Percentiles rank a stretch among this genome's conserved stretches.
Evolutionary conservation across 768 basidiomycete genomes (phyloP).

Genomic region (Suillus hirtellus): DNA sequence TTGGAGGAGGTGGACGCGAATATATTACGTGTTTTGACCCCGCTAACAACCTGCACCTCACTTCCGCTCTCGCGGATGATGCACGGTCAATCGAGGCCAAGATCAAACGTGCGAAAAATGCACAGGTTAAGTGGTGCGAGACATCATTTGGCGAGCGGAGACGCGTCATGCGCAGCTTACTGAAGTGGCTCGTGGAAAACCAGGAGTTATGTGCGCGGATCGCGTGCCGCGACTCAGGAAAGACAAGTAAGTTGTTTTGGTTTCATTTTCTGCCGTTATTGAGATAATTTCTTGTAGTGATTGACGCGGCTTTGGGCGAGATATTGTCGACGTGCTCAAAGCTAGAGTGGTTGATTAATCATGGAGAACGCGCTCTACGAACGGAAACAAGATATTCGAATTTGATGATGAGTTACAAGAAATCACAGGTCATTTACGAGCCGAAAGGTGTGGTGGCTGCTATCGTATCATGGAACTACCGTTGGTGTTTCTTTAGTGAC

Average conservation of each 20-base stretch:
- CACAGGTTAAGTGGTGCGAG: constrained; percentile 72
- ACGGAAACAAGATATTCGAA: constrained; percentile 73
- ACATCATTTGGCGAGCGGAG: constrained; percentile 79
- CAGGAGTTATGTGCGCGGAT: constrained; percentile 84
- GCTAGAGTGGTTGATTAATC: constrained; percentile 85
- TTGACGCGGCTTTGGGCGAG: constrained; percentile 94
- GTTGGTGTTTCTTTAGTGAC: constrained; percentile 40
- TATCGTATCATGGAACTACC: constrained; percentile 95
- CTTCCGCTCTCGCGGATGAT: constrained; percentile 75
- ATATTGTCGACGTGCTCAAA: constrained; percentile 94
- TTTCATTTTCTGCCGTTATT: constrained; percentile 6
- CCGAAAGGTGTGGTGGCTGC: constrained; percentile 92
- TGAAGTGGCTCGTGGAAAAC: constrained; percentile 92
- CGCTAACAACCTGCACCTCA: constrained; percentile 80
- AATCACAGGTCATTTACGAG: constrained; percentile 78
- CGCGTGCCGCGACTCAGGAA: constrained; percentile 92
- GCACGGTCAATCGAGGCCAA: constrained; percentile 70
- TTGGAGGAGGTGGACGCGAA: constrained; percentile 46
- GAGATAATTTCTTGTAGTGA: constrained; percentile 47
- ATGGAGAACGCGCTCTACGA: constrained; percentile 76
- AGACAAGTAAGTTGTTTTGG: constrained; percentile 60
- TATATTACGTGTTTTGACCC: constrained; percentile 95
- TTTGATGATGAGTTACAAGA: constrained; percentile 74
- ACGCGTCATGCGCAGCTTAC: constrained; percentile 80
- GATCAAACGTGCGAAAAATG: constrained; percentile 61